Evolutionary conservation across 495 filamentous ascomycete species (phyloP).

Genomic region (Trichoderma orchidacearum): DNA sequence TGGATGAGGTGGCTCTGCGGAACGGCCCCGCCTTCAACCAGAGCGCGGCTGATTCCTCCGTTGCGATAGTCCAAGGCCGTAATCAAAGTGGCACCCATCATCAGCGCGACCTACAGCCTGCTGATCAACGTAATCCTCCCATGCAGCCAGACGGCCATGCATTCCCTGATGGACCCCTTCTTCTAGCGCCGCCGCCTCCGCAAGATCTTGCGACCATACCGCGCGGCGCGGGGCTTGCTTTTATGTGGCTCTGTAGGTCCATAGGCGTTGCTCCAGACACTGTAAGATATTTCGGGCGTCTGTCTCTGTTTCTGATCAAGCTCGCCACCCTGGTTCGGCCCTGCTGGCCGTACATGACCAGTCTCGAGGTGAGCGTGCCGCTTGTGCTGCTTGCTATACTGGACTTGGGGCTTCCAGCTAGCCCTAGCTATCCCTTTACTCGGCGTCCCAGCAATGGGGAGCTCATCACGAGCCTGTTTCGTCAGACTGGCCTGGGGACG

Average conservation of each 20-base stretch:
- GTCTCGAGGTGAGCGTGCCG: conserved; percentile 15
- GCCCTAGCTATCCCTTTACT: conserved; percentile 2
- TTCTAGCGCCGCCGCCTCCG: conserved; percentile 11
- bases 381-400: conserved; percentile 23
- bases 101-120: conserved; percentile 7
- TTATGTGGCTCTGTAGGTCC: conserved; percentile 9
- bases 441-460: conserved; percentile 5
- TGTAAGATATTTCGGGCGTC: conserved; percentile 13
- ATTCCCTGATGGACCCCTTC: neutral
- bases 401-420: conserved; percentile 18
- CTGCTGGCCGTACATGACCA: conserved; percentile 32
- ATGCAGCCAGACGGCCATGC: conserved; percentile 2
- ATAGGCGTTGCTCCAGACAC: conserved; percentile 5
- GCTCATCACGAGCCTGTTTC: conserved; percentile 1
- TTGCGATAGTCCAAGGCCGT: neutral
- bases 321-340: conserved; percentile 21
- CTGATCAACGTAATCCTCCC: neutral
- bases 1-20: conserved; percentile 18
- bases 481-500: conserved; percentile 16
- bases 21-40: conserved; percentile 15
- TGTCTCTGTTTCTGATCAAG: conserved; percentile 24
- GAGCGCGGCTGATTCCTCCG: conserved; percentile 3
- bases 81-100: conserved; percentile 3
- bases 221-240: conserved; percentile 16
- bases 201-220: conserved; percentile 13